Base-by-base conservation (phyloP, 192 early-diverging fungal genomes). In the Rhizophagus sp. region DNA sequence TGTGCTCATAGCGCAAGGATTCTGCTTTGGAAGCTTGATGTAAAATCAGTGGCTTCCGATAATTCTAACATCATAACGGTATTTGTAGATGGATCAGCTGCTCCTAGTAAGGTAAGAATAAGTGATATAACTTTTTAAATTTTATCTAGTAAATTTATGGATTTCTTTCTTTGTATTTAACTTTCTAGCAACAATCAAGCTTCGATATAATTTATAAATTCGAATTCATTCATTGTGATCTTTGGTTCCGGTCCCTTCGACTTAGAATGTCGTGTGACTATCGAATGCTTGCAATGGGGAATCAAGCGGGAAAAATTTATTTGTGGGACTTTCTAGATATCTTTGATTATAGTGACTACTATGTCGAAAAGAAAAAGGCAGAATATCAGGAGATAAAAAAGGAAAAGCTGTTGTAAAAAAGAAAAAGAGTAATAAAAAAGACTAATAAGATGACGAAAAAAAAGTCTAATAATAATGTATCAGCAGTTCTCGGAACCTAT, bases 241-340 rank as follows among this genome's bases (percentile, higher is more conserved):
- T 78, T 52, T 78, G 76, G 76, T 78, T 78, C 57, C 39, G 76
- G 76, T 78, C 69, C 57, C 39, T 78, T 52, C 34, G 76, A 5
- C 69, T 66, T 50, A 66, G 76, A 22, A 41, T 78, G 17, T 78
- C 76, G 17, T 39, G 13, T 1, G 76, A 78, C 25, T 47, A 61
- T 50, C 22, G 22, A 68, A 27, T 68, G n/a, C 65, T 78, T 3
- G 76, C 76, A 3, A 78, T 30, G 0, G 76, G 76, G 15, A 78
- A 69, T 78, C 76, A 78, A 52, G 27, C 47, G 17, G 76, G 76
- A 11, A 25, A 68, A 78, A 67, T 78, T 27, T 78, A 52, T 50
- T 64, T 78, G 11, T 78, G 65, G 64, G 49, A 78, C 61, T 36
- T 78, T 9, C 50, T 69, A 22, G 63, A 62, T 10, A 78, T 78